Evolutionary conservation across 148 eudicot species (phyloP), one percentile per base, ranked within the genome.

Genomic region (Silene latifolia): DNA sequence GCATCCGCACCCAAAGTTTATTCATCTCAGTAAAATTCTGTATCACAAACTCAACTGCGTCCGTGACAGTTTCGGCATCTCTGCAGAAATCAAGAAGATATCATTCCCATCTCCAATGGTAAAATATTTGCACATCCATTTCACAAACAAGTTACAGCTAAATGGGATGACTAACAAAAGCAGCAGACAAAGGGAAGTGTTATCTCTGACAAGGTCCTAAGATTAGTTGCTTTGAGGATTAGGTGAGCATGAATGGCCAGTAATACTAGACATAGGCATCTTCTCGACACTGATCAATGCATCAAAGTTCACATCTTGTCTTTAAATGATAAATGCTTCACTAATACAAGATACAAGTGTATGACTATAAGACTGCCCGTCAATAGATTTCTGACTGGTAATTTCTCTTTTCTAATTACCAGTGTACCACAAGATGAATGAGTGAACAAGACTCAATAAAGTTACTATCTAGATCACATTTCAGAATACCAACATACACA

Each of bases 1-100:
- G 99, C 99, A 95, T 95, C 78, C 99, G 89, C 80, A 95, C 99
- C 99, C 99, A 95, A 20, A 95, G 93, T 77, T 95, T 95, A 80
- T 95, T 95, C 99, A 95, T 95, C 79, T 95, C 99, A 21, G 99
- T 95, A 78, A 95, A 92, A 84, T 95, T 95, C 75, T 92, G 99
- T 68, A 95, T 87, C 29, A 95, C 99, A 84, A 95, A 95, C 80
- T 95, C 99, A 60, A 95, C 96, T 10, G 98, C 96, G 67, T 95
- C 97, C 73, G 72, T 80, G 69, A 90, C 98, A 59, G 96, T 92
- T 59, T 95, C 89, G 72, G 85, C 97, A 90, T 95, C 98, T 73
- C 98, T 95, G 83, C 83, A 83, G 42, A 24, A 79, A 73, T 19
- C 67, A 78, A 80, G 67, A 72, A 82, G 18, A 76, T 63, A 79